Conservation (phyloP, 2,329 filamentous ascomycete genomes). For the Aspergillus ruber region DNA sequence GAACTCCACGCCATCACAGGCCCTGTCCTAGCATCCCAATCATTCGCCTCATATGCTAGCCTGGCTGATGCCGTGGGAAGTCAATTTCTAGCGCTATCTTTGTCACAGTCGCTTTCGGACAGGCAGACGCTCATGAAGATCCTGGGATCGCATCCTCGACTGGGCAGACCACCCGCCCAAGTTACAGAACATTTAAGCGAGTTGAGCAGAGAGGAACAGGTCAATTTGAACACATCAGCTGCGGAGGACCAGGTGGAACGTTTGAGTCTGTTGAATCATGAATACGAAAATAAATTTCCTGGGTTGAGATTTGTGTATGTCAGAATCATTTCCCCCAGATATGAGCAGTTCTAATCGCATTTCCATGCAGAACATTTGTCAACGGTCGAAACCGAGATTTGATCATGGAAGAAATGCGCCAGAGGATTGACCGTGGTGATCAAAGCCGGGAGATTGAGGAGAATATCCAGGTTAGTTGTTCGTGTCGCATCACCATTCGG, state of each 20-base stretch:
- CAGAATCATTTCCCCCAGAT: neutral
- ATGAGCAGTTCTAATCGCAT: conserved; percentile 16
- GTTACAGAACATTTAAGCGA: conserved; percentile 60
- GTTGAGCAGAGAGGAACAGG: conserved; percentile 75
- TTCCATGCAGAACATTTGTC: conserved; percentile 64
- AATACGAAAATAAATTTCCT: conserved; percentile 76
- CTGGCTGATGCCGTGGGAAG: conserved; percentile 62
- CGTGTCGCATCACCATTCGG: neutral
- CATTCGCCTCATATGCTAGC: conserved; percentile 61
- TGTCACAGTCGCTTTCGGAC: conserved; percentile 45
- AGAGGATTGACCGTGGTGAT: conserved; percentile 63
- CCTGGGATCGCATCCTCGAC: conserved; percentile 71
- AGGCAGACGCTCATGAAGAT: conserved; percentile 61
- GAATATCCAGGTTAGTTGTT: conserved; percentile 60
- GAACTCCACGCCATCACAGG: conserved; percentile 67
- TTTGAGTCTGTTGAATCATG: conserved; percentile 60
- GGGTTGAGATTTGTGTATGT: conserved; percentile 64
- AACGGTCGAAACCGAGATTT: conserved; percentile 67
- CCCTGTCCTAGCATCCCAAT: conserved; percentile 55
- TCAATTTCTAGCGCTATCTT: conserved; percentile 56
- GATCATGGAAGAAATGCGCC: conserved; percentile 77
- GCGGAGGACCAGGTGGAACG: conserved; percentile 42
- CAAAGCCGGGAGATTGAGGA: conserved; percentile 62
- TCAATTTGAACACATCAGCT: conserved; percentile 55
- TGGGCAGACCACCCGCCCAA: conserved; percentile 53